Evolutionary conservation across 2,329 filamentous ascomycete species (phyloP).

Genomic region (Arthrobotrys entomopaga): DNA sequence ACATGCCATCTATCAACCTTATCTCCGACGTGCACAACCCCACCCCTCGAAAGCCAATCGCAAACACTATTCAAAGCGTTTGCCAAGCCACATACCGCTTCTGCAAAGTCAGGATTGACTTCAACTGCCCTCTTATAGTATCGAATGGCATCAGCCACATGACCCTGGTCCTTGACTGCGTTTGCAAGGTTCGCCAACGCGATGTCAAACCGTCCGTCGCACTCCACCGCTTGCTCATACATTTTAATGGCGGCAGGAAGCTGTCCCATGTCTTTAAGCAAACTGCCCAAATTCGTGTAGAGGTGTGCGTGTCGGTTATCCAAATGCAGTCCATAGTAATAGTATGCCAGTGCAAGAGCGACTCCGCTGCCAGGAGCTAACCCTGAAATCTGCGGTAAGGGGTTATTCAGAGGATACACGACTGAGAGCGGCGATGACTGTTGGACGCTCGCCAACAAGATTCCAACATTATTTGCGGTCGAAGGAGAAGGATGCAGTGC

Average conservation of each 20-base stretch:
- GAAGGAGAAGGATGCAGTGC: slow-evolving; percentile 95
- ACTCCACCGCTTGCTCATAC: slow-evolving; percentile 94
- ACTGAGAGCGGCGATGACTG: slow-evolving; percentile 67
- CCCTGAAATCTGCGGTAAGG: slow-evolving; percentile 68
- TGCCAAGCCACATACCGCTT: slow-evolving; percentile 93
- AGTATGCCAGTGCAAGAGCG: slow-evolving; percentile 88
- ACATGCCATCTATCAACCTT: slow-evolving; percentile 93
- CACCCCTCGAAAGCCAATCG: slow-evolving; percentile 89
- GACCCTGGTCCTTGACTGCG: slow-evolving; percentile 94
- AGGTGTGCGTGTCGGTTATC: slow-evolving; percentile 92
- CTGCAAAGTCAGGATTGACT: slow-evolving; percentile 94
- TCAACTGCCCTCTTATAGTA: slow-evolving; percentile 91
- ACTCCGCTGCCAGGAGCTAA: slow-evolving; percentile 86
- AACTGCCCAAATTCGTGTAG: slow-evolving; percentile 93
- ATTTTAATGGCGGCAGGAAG: slow-evolving; percentile 90
- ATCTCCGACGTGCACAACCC: slow-evolving; percentile 73
- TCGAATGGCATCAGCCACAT: slow-evolving; percentile 87
- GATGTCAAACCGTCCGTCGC: slow-evolving; percentile 95
- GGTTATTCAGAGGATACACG: slow-evolving; percentile 66
- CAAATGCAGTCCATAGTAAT: slow-evolving; percentile 89
- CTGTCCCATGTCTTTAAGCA: slow-evolving; percentile 96
- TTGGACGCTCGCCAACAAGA: slow-evolving; percentile 92
- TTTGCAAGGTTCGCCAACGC: slow-evolving; percentile 96
- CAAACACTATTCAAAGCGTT: slow-evolving; percentile 97
- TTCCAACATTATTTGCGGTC: slow-evolving; percentile 97